Conservation (phyloP, 805 yeast species). For the Cyberlindnera japonica region DNA sequence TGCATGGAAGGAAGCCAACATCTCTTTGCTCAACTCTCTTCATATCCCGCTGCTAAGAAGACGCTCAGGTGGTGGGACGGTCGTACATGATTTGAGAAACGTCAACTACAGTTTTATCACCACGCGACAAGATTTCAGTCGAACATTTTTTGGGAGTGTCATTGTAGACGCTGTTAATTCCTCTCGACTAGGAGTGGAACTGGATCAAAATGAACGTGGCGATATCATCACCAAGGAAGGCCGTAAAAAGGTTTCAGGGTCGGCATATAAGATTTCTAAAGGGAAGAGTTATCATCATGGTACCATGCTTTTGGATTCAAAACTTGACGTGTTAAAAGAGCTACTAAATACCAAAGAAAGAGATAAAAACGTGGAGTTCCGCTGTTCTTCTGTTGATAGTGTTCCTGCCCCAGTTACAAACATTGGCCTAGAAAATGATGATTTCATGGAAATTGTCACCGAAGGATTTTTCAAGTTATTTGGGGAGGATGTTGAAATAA, state of each 20-base stretch:
- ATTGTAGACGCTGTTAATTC: constrained; percentile 36
- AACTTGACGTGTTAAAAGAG: constrained; percentile 55
- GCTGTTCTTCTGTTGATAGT: constrained; percentile 55
- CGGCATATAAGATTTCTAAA: constrained; percentile 82
- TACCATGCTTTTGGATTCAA: constrained; percentile 78
- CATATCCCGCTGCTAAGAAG: constrained; percentile 72
- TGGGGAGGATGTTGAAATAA: constrained; percentile 22
- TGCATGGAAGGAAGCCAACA: constrained; percentile 82
- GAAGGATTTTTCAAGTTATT: constrained; percentile 30
- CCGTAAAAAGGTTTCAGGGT: constrained; percentile 75
- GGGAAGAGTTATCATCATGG: constrained; percentile 93
- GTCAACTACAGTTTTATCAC: constrained; percentile 81
- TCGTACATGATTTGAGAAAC: constrained; percentile 89
- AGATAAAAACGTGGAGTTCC: constrained; percentile 40
- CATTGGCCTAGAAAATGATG: constrained; percentile 41
- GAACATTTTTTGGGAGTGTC: constrained; percentile 35
- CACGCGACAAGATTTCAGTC: constrained; percentile 58
- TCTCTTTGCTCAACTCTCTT: constrained; percentile 47
- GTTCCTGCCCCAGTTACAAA: constrained; percentile 81
- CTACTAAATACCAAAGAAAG: constrained; percentile 44
- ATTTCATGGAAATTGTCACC: constrained; percentile 39
- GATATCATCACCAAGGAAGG: constrained; percentile 57
- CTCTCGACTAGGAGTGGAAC: constrained; percentile 11
- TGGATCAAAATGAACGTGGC: constrained; percentile 68
- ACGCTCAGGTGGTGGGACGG: constrained; percentile 93